These are phyloP conservation scores for Phoma sp. DNA, from an alignment of 2,329 filamentous ascomycete species.

Conservation along the genomic window DNA sequence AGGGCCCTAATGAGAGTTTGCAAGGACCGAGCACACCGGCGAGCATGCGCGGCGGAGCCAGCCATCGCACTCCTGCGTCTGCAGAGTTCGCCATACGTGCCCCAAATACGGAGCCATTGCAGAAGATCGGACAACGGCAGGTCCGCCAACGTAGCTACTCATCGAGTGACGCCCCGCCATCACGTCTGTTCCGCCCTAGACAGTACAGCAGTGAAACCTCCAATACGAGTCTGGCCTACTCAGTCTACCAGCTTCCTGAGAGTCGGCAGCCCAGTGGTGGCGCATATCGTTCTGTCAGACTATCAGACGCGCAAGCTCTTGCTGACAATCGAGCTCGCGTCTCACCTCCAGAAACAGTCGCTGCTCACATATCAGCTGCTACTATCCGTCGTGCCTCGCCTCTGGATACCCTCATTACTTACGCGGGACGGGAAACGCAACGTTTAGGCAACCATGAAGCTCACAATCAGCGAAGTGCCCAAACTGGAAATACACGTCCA, in stretches of 20 bases:
- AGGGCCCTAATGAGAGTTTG: neutral
- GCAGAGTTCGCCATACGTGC: neutral
- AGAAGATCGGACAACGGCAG: conserved; percentile 12
- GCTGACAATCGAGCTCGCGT: neutral
- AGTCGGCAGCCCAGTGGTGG: conserved; percentile 36
- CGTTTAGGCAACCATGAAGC: conserved; percentile 1
- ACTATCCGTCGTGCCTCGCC: conserved; percentile 3
- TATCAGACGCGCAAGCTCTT: conserved; percentile 15
- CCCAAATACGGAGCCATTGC: conserved; percentile 32
- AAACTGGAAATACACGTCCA: neutral
- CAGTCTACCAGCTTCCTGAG: conserved; percentile 40
- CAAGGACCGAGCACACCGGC: conserved; percentile 7
- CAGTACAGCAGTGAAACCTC: conserved; percentile 36
- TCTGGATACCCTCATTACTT: conserved; percentile 2
- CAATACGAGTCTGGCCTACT: conserved; percentile 37
- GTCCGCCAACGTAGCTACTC: conserved; percentile 29
- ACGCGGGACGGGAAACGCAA: conserved; percentile 6
- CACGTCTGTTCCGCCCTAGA: conserved; percentile 12
- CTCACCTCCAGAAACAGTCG: neutral
- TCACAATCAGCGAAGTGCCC: neutral
- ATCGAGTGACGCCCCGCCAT: conserved; percentile 27
- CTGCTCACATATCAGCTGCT: conserved; percentile 2
- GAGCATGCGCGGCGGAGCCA: conserved; percentile 25
- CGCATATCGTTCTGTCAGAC: conserved; percentile 29
- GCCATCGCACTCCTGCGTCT: conserved; percentile 16